These are phyloP conservation scores for Amanita polypyramis DNA, from an alignment of 768 basidiomycete species.

Conservation along the genomic window DNA sequence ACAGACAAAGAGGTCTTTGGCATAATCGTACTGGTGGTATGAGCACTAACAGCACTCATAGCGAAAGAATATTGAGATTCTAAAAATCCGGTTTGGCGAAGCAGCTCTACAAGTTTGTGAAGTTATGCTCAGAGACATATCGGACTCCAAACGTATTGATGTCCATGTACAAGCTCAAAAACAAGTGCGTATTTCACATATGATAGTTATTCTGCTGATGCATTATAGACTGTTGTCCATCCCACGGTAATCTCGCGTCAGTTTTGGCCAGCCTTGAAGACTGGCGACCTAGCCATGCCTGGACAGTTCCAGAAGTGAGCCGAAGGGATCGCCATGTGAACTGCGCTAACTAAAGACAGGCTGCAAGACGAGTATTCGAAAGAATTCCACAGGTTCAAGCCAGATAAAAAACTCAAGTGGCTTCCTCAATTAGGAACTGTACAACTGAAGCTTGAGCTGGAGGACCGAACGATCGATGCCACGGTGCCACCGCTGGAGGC, in stretches of 20 bases:
- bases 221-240: slow-evolving; percentile 56
- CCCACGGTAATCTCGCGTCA: slow-evolving; percentile 88
- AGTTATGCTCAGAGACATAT: slow-evolving; percentile 97
- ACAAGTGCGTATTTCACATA: slow-evolving; percentile 30
- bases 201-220: neutral
- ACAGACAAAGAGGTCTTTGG: slow-evolving; percentile 56
- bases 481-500: slow-evolving; percentile 87
- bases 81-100: slow-evolving; percentile 96
- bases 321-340: neutral
- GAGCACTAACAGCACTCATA: slow-evolving; percentile 21
- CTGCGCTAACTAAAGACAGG: slow-evolving; percentile 24
- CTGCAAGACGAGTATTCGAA: slow-evolving; percentile 67
- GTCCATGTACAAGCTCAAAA: slow-evolving; percentile 75
- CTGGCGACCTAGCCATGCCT: slow-evolving; percentile 67
- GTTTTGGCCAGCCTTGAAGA: slow-evolving; percentile 88
- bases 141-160: slow-evolving; percentile 86
- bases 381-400: slow-evolving; percentile 77
- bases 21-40: neutral
- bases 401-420: slow-evolving; percentile 87
- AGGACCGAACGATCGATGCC: slow-evolving; percentile 66
- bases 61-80: slow-evolving; percentile 87
- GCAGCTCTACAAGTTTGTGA: slow-evolving; percentile 89
- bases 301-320: slow-evolving; percentile 75
- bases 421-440: slow-evolving; percentile 84
- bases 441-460: slow-evolving; percentile 67